Conservation (phyloP, 1,284 basidiomycete genomes). For the Gymnopus androsaceus region DNA sequence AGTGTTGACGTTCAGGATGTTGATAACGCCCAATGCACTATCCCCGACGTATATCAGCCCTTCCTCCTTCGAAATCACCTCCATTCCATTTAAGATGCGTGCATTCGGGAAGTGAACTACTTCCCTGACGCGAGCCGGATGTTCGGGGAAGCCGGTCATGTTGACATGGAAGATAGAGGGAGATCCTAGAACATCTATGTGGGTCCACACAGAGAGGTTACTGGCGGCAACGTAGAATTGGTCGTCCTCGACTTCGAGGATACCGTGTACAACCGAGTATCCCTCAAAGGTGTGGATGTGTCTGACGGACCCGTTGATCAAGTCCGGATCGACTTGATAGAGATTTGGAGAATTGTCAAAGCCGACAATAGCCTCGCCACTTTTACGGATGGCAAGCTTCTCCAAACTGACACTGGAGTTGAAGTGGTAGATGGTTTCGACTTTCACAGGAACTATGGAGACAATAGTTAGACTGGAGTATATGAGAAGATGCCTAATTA, state of each 20-base stretch:
- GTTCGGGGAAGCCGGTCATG: conserved; percentile 1
- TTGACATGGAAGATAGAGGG: conserved; percentile 2
- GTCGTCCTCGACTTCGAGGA: background rate
- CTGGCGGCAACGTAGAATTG: background rate
- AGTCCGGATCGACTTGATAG: conserved; percentile 4
- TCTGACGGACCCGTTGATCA: background rate
- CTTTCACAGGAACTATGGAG: no score
- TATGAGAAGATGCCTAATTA: no score
- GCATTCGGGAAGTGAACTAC: background rate
- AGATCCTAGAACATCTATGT: background rate
- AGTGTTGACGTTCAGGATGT: conserved; percentile 1
- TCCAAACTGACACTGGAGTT: background rate
- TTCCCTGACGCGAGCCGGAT: background rate
- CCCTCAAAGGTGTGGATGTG: background rate
- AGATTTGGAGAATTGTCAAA: background rate
- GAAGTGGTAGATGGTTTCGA: background rate
- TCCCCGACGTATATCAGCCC: conserved; percentile 1
- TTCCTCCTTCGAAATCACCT: background rate
- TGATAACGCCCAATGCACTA: background rate
- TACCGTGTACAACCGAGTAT: background rate
- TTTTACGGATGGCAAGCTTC: background rate
- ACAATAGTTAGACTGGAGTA: no score
- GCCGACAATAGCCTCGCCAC: conserved; percentile 1
- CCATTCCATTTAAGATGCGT: background rate
- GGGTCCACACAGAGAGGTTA: conserved; percentile 1